Conservation (phyloP, 805 yeast species). For the Barnettozyma salicaria region DNA sequence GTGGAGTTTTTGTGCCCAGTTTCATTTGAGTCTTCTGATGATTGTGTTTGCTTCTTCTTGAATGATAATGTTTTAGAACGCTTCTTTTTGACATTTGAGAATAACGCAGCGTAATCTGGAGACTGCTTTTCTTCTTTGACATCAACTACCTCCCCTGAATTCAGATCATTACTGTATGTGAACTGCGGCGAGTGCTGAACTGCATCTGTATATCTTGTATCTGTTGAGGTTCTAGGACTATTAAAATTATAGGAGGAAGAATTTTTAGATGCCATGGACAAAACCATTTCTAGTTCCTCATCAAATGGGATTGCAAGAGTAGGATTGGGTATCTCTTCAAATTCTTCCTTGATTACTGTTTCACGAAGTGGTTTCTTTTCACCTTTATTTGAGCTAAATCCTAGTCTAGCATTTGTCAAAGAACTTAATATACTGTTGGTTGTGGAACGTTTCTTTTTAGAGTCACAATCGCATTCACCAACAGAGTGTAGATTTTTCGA, state of each 20-base stretch:
- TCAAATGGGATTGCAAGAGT: slow-evolving; percentile 13
- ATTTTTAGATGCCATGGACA: slow-evolving; percentile 22
- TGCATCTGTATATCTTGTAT: slow-evolving; percentile 4
- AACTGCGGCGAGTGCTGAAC: neutral
- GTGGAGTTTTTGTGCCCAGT: neutral
- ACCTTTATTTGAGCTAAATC: slow-evolving; percentile 12
- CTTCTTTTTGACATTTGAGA: slow-evolving; percentile 23
- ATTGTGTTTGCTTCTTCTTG: slow-evolving; percentile 7
- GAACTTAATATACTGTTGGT: slow-evolving; percentile 22
- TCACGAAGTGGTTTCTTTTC: slow-evolving; percentile 9
- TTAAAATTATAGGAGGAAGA: slow-evolving; percentile 23
- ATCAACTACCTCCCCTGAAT: neutral
- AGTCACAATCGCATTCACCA: slow-evolving; percentile 14
- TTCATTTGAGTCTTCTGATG: neutral
- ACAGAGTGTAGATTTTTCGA: slow-evolving; percentile 10
- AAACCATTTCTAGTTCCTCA: slow-evolving; percentile 21
- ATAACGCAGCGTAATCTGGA: slow-evolving; percentile 29
- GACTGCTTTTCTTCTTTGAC: slow-evolving; percentile 16
- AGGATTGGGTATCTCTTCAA: neutral
- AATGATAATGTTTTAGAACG: slow-evolving; percentile 17
- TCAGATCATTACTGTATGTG: neutral
- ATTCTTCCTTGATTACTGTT: slow-evolving; percentile 11
- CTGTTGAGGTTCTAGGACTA: slow-evolving; percentile 9
- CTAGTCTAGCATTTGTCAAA: slow-evolving; percentile 21
- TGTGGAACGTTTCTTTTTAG: slow-evolving; percentile 17